Evolutionary conservation across 208 protist genomes (phyloP).

Genomic region (Acanthamoeba rhysodes): DNA sequence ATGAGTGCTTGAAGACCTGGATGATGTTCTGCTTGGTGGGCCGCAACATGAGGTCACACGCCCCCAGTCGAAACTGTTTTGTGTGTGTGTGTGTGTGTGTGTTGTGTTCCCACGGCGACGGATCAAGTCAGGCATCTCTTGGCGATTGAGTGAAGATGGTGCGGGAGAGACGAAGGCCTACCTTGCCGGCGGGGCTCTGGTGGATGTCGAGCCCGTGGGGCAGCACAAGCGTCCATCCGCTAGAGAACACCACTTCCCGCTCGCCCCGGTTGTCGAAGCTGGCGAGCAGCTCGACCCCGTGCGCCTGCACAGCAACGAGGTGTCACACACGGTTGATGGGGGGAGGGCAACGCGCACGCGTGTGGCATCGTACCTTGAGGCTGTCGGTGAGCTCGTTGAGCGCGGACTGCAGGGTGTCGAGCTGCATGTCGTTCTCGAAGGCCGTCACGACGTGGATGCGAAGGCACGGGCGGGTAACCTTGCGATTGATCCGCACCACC

Average conservation of each 20-base stretch:
- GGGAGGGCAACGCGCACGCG: too few relatives aligned
- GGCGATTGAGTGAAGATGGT: not conserved
- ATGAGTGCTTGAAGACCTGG: not conserved
- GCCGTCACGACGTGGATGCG: constrained; percentile 11
- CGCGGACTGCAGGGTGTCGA: not conserved
- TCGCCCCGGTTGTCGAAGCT: constrained; percentile 15
- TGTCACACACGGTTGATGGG: not conserved
- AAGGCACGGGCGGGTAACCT: not conserved
- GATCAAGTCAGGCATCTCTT: not conserved
- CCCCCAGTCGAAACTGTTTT: not conserved
- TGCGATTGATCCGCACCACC: constrained; percentile 56
- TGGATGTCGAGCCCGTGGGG: constrained; percentile 45
- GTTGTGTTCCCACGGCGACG: not conserved
- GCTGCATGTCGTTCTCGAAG: constrained; percentile 52
- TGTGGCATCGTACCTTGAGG: not conserved
- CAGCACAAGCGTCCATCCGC: constrained; percentile 22
- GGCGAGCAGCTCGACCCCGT: not conserved
- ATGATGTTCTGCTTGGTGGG: constrained; percentile 49
- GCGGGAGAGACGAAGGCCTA: not conserved
- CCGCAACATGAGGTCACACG: constrained; percentile 44
- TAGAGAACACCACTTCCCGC: constrained; percentile 28
- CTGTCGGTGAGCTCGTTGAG: constrained; percentile 17
- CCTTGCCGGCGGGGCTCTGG: constrained; percentile 4
- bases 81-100: not conserved
- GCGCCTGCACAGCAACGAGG: not conserved